phyloP scores from a whole-genome alignment of 1,284 basidiomycete genomes.

The Pyrrhoderma lamaoense region DNA sequence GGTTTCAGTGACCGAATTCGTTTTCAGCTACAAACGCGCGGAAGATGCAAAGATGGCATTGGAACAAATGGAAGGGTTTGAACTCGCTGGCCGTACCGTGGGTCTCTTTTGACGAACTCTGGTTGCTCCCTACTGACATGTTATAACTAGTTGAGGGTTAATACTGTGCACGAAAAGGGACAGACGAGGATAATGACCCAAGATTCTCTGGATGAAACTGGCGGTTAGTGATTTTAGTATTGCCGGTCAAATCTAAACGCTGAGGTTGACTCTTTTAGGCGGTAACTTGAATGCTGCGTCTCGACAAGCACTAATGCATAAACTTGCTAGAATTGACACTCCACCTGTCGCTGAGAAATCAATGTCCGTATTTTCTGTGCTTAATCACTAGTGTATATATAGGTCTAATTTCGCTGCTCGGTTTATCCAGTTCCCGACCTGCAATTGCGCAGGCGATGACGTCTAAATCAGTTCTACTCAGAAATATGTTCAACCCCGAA shows the following conservation, averaged over 20 bases:
- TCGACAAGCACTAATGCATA: constrained; percentile 97
- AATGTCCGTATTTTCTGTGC: constrained; percentile 37
- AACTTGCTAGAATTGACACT: constrained; percentile 88
- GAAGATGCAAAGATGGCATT: constrained; percentile 94
- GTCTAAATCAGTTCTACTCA: constrained; percentile 79
- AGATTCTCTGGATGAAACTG: constrained; percentile 77
- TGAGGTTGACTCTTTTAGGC: constrained; percentile 38
- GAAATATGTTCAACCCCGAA: constrained; percentile 96
- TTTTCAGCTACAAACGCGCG: constrained; percentile 69
- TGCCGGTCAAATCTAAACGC: neutral
- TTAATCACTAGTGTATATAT: no score
- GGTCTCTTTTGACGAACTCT: constrained; percentile 26
- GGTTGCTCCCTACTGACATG: constrained; percentile 12
- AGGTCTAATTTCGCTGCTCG: constrained; percentile 18
- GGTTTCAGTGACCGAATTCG: constrained; percentile 3
- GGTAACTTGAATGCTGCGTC: constrained; percentile 93
- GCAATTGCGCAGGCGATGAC: constrained; percentile 74
- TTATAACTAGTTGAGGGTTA: constrained; percentile 73
- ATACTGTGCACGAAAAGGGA: constrained; percentile 81
- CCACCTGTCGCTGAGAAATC: constrained; percentile 49
- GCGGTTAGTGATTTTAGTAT: constrained; percentile 39
- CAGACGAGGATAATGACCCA: constrained; percentile 64
- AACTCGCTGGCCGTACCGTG: constrained; percentile 88
- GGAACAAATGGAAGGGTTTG: constrained; percentile 98
- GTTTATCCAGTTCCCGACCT: constrained; percentile 43